Evolutionary conservation across 176 grass and related monocot species (phyloP).

Genomic region (Typha latifolia): DNA sequence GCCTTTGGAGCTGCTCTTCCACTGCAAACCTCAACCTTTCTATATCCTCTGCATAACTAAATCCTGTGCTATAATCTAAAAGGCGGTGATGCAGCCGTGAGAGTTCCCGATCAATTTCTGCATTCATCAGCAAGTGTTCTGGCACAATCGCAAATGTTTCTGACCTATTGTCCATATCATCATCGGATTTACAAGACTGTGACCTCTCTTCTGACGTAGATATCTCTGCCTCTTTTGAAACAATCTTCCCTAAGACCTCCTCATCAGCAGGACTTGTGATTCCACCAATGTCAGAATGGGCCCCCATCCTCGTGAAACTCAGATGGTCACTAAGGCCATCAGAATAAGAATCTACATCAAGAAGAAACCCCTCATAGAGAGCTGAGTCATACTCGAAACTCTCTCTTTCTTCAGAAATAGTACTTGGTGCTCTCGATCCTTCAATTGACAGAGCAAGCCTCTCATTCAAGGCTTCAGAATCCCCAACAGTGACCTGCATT

Average conservation of each 20-base stretch:
- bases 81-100: not conserved
- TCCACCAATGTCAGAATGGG: too few relatives aligned
- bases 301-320: not conserved
- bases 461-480: slow-evolving; percentile 18
- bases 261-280: not conserved
- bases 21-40: slow-evolving; percentile 21
- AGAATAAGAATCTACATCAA: slow-evolving; percentile 42
- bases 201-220: slow-evolving; percentile 1
- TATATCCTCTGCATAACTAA: slow-evolving; percentile 14
- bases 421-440: slow-evolving; percentile 7
- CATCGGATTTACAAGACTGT: slow-evolving; percentile 2
- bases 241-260: slow-evolving; percentile 9
- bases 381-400: slow-evolving; percentile 16
- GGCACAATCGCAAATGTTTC: not conserved
- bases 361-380: slow-evolving; percentile 27
- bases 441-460: slow-evolving; percentile 7
- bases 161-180: not conserved
- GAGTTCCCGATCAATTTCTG: not conserved
- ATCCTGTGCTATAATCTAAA: not conserved
- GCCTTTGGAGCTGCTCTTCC: slow-evolving; percentile 42
- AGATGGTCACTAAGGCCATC: slow-evolving; percentile 27
- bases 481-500: not conserved
- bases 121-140: not conserved
- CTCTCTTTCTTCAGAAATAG: slow-evolving; percentile 7
- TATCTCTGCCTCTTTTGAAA: slow-evolving; percentile 18